These are phyloP conservation scores for Coniochaeta pulveracea DNA, from an alignment of 2,329 filamentous ascomycete genomes.

Conservation along the genomic window DNA sequence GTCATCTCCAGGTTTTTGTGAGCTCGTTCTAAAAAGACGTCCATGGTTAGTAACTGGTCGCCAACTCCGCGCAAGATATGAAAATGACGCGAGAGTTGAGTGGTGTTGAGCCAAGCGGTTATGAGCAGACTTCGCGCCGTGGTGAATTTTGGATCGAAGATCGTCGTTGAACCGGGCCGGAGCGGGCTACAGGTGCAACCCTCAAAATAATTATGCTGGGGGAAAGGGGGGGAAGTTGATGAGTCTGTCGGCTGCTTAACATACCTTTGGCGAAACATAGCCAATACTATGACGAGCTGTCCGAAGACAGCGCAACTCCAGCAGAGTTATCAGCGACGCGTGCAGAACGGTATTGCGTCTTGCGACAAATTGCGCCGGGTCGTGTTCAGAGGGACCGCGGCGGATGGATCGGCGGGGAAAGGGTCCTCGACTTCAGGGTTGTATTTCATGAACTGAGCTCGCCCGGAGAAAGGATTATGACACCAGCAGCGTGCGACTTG, in stretches of 20 bases:
- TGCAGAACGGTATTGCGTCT: neutral
- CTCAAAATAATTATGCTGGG: neutral
- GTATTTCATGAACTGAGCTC: constrained; percentile 1
- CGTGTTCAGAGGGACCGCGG: neutral
- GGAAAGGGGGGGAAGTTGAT: neutral
- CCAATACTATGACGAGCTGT: neutral
- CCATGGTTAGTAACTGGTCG: constrained; percentile 5
- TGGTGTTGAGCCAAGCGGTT: neutral
- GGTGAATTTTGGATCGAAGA: neutral
- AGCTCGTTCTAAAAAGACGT: constrained; percentile 48
- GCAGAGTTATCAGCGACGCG: neutral
- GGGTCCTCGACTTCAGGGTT: constrained; percentile 1
- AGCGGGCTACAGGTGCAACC: neutral
- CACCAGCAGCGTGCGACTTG: neutral
- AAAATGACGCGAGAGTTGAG: neutral
- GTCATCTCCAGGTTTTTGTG: constrained; percentile 78
- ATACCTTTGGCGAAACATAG: constrained; percentile 5
- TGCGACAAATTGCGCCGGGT: neutral
- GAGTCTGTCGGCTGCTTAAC: neutral
- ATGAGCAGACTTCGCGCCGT: neutral
- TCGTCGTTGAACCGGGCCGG: too few relatives aligned
- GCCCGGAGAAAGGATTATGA: neutral
- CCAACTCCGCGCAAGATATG: too few relatives aligned
- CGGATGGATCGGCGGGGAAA: neutral
- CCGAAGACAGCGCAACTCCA: constrained; percentile 3